Base-by-base conservation (phyloP, 352 stramenopile genomes). In the Phytophthora vignae region DNA sequence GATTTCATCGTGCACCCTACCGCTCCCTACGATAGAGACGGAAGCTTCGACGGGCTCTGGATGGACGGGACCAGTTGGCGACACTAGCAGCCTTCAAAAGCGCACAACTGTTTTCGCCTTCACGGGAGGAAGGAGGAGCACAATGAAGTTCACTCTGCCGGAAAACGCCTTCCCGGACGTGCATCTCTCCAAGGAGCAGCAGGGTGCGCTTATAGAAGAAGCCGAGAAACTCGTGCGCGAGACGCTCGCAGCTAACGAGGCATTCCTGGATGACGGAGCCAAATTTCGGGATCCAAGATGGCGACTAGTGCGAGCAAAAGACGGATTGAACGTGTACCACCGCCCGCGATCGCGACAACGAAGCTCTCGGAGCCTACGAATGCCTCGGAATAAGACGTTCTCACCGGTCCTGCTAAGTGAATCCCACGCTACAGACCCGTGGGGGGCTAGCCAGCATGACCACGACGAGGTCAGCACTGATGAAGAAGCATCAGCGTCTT, bases 81-180 rank as follows among this genome's bases (percentile, higher is more conserved):
- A 17, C 12, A 6, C 15, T 48, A n/a, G 2, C 40, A 49, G 40
- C 15, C 15, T 49, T 9, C 15, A 27, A 10, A 52, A 36, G 22
- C 31, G 33, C 63, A 69, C 54, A 64, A 55, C 7, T 38, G 53
- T 12, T 69, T 57, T 58, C 14, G 17, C 9, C 36, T 67, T 55
- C 27, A 29, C 10, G 49, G 33, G 15, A 27, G 7, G 3, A 53
- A 14, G n/a, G 21, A 42, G 36, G 36, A 15, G 22, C 22, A 38
- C 22, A 25, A 85, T 82, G 76, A 80, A 80, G 65, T 81, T 87
- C 66, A 79, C 69, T 48, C 70, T 87, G 36, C 75, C 80, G 12
- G 59, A 67, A 21, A 73, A 80, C 55, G 70, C 73, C 8, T 82
- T 87, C 57, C 72, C 80, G 10, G 57, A 60, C 40, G 52, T 85